These are phyloP conservation scores for Chlamydomonas reinhardtii DNA, from an alignment of 163 green algal species.

Conservation along the genomic window DNA sequence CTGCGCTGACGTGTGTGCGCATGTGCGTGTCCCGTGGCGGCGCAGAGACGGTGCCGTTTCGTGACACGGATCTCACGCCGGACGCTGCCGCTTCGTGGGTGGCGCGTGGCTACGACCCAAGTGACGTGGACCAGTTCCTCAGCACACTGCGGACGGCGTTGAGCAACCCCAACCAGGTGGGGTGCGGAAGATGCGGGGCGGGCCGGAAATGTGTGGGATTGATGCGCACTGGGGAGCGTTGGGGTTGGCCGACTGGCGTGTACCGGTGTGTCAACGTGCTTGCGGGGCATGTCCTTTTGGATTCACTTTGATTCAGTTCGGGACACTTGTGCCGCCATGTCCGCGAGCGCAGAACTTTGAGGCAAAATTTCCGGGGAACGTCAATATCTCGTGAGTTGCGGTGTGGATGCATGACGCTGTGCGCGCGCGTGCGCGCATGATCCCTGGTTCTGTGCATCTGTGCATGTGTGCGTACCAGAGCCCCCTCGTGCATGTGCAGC, in stretches of 20 bases:
- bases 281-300: no score
- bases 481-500: no score
- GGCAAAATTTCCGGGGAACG: neutral
- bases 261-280: no score
- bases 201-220: no score
- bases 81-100: neutral
- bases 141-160: neutral
- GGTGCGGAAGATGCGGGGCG: no score
- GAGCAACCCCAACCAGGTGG: conserved; percentile 22
- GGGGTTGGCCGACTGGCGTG: no score
- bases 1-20: no score
- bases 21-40: neutral
- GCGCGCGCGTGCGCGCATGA: no score
- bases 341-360: neutral
- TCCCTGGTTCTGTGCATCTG: neutral
- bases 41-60: conserved; percentile 10
- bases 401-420: neutral
- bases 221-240: no score
- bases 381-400: conserved; percentile 25
- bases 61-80: neutral
- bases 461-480: no score
- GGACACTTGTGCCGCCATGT: no score
- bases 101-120: conserved; percentile 6
- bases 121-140: conserved; percentile 16
- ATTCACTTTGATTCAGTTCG: no score